Base-by-base conservation (phyloP, 495 filamentous ascomycete species). In the Aspergillus indologenus region DNA sequence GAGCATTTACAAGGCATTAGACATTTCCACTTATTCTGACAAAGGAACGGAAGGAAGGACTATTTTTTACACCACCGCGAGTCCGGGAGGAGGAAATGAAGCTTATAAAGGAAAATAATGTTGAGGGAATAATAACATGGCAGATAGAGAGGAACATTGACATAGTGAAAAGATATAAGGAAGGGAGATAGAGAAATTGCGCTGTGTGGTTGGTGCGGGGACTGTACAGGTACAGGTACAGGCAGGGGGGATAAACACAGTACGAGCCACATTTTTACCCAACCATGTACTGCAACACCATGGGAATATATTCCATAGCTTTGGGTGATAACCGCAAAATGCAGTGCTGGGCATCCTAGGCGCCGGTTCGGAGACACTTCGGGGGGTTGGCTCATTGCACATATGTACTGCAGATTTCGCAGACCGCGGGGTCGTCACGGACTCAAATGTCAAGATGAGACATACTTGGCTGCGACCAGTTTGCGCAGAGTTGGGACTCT, bases 401-500 rank as follows among this genome's bases (percentile, higher is more conserved):
- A 56, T 56, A 31, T 42, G 40, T 18, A 34, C 31, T 34, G 44
- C 15, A 45, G 54, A 40, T 43, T 22, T 42, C 60, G 26, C 54
- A 40, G 20, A 58, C 19, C 42, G 24, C 59, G 58, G n/a, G 53
- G 58, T 62, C 63, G 62, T 65, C 57, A 61, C 60, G 53, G 21
- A 44, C 57, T 17, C 34, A 22, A 48, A 22, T 20, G n/a, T 51
- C 60, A 79, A 31, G 75, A 63, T 48, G 76, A 68, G 17, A 75
- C 70, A 59, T 93, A 96, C 74, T 89, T 92, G 46, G 92, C 92
- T 67, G 85, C 89, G 22, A 88, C 77, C 56, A 96, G 65, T 72
- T 87, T 93, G 76, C 85, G 87, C 53, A 83, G 76, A 0, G 85
- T 81, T 20, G 83, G 83, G 44, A 96, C 83, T 21, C 87, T 83